Evolutionary conservation across 306 rosid genomes (phyloP).

Genomic region (Citrullus amarus): DNA sequence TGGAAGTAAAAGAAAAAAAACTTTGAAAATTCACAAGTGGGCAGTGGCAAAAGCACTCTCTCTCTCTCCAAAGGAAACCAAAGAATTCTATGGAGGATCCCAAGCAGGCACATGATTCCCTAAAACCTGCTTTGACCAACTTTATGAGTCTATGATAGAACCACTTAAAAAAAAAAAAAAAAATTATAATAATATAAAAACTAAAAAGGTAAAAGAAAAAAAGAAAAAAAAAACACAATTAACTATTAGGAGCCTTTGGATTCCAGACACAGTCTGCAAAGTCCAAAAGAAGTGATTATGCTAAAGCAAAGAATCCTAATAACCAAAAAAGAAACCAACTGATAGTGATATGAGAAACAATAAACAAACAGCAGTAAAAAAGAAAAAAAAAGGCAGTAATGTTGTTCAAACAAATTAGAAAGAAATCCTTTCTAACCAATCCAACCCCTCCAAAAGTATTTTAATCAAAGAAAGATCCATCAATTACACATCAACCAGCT

Average conservation of each 20-base stretch:
- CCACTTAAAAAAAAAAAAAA: background rate
- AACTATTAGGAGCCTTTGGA: conserved; percentile 4
- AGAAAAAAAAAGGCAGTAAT: conserved; percentile 8
- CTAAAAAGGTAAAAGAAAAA: background rate
- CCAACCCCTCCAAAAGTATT: conserved; percentile 14
- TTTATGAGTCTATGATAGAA: background rate
- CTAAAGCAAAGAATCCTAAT: background rate
- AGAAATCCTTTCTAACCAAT: conserved; percentile 14
- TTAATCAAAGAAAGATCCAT: background rate
- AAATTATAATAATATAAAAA: background rate
- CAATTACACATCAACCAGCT: conserved; percentile 26
- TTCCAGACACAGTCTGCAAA: conserved; percentile 10
- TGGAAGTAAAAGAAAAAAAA: background rate
- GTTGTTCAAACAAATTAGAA: conserved; percentile 13
- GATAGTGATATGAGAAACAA: conserved; percentile 5
- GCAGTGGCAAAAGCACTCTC: background rate
- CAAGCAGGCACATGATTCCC: background rate
- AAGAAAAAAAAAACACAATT: background rate
- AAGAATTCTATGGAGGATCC: background rate
- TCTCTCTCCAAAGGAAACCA: background rate
- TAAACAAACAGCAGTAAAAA: background rate
- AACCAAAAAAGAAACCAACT: background rate
- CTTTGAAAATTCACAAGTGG: background rate
- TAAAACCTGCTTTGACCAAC: background rate
- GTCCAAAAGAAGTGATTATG: conserved; percentile 8